Evolutionary conservation across 176 grass and related monocot genomes (phyloP), one percentile per base, ranked within the genome.

Genomic region (Carex kokanica): DNA sequence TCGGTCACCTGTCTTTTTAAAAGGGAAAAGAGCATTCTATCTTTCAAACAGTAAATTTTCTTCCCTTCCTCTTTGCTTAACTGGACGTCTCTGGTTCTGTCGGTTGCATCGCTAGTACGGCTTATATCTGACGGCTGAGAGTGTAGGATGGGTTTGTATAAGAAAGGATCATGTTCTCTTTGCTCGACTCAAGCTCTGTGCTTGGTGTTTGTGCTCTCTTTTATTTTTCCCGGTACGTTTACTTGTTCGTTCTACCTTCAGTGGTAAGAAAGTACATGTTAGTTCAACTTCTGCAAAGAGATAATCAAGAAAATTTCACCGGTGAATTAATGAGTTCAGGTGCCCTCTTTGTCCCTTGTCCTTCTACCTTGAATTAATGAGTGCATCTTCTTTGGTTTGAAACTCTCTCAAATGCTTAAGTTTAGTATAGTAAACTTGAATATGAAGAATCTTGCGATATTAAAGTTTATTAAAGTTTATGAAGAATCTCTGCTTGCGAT

Each of bases 41-140:
- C 29, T 84, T 58, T 64, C 32, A 74, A 70, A 71, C 82, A 56
- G 23, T 68, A 32, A 31, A 64, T 67, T 67, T n/a, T n/a, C 16
- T 54, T 59, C 23, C 63, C 18, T 60, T 25, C 36, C 21, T 47
- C n/a, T 70, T 40, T 15, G 64, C 18, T 7, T 34, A 69, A 40
- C 15, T 18, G 32, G 14, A 14, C 18, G 18, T 59, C 57, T 64
- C 62, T 64, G 62, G 3, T 31, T 10, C 29, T 64, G 31, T 40
- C n/a, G 34, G 65, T 10, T 40, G 32, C 68, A 57, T 43, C 67
- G 29, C 2, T 64, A 25, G 60, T 56, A 72, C 68, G 53, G 51
- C 3, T 14, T 18, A 10, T 6, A 63, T 84, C 68, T 25, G 25
- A 84, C 82, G 66, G 66, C 64, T 56, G 51, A 36, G 82, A 43